phyloP scores from a whole-genome alignment of 2,329 filamentous ascomycete genomes.

The Exophiala spinifera region DNA sequence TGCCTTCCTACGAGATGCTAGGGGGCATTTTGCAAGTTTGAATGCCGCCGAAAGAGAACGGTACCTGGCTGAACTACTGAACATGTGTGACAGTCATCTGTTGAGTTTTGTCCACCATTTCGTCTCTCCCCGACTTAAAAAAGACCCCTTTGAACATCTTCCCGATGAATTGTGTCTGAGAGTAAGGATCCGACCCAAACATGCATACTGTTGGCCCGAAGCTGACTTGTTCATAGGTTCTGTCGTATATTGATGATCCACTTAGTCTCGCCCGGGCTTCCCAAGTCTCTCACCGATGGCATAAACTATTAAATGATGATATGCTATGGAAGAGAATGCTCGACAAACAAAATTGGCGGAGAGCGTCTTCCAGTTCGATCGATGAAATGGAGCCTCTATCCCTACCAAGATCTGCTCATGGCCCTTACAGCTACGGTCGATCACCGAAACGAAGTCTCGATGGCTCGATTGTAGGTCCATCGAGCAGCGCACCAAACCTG shows the following conservation, averaged over 20 bases:
- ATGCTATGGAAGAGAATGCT: conserved; percentile 98
- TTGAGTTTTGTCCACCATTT: conserved; percentile 95
- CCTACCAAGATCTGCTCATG: conserved; percentile 52
- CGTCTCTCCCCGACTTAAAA: conserved; percentile 89
- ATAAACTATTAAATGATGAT: conserved; percentile 89
- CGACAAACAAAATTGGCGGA: conserved; percentile 86
- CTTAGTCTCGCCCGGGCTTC: conserved; percentile 89
- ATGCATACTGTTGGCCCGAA: not conserved
- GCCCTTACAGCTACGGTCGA: conserved; percentile 32
- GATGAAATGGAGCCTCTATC: conserved; percentile 37
- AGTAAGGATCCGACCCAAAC: conserved; percentile 50
- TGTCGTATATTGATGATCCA: conserved; percentile 96
- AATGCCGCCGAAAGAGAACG: conserved; percentile 73
- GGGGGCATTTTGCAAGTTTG: conserved; percentile 75
- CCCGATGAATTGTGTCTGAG: conserved; percentile 90
- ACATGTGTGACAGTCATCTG: conserved; percentile 91
- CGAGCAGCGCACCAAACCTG: conserved; percentile 49
- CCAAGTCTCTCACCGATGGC: conserved; percentile 93
- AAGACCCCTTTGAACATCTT: conserved; percentile 88
- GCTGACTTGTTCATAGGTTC: conserved; percentile 57
- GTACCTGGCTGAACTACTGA: conserved; percentile 81
- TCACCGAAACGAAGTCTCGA: conserved; percentile 27
- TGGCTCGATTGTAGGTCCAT: conserved; percentile 34
- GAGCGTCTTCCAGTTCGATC: conserved; percentile 47
- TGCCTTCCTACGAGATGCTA: conserved; percentile 73